These are phyloP conservation scores for Penicillium verrucosum DNA, from an alignment of 2,329 filamentous ascomycete genomes.

Conservation along the genomic window DNA sequence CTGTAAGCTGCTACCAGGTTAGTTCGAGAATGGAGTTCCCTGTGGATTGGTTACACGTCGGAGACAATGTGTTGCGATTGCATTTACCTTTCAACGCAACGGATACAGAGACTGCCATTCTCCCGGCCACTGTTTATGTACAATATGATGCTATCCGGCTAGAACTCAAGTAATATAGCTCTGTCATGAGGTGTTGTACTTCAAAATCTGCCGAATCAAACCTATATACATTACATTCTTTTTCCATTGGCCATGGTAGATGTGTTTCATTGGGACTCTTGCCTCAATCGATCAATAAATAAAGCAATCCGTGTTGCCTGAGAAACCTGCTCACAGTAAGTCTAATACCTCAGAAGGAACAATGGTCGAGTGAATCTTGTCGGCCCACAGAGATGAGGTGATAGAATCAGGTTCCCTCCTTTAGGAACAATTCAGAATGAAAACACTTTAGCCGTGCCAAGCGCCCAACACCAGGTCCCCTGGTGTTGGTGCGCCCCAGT, in stretches of 20 bases:
- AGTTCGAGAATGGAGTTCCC: slow-evolving; percentile 60
- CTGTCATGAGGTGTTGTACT: not conserved
- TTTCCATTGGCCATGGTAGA: not conserved
- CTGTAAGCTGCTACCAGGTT: slow-evolving; percentile 61
- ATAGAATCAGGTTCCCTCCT: too few species aligned
- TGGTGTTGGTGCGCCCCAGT: too few species aligned
- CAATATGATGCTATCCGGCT: slow-evolving; percentile 64
- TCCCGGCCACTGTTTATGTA: slow-evolving; percentile 57
- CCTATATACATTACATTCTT: not conserved
- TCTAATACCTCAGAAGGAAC: not conserved
- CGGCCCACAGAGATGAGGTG: not conserved
- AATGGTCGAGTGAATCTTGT: not conserved
- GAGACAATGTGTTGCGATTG: slow-evolving; percentile 55
- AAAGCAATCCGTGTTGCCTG: too few species aligned
- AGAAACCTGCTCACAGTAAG: not conserved
- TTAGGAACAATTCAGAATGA: not conserved
- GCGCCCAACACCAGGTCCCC: too few species aligned
- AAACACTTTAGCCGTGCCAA: too few species aligned
- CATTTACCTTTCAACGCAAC: slow-evolving; percentile 60
- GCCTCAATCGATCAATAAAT: not conserved
- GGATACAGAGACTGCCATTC: slow-evolving; percentile 56
- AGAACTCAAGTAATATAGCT: slow-evolving; percentile 43
- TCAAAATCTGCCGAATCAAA: not conserved
- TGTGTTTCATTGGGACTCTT: not conserved
- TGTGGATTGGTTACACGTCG: slow-evolving; percentile 47